A percentile compares a stretch with the other conserved stretches of the same genome.
Conservation (phyloP, 306 rosid species). For the Cucumis hystrix region DNA sequence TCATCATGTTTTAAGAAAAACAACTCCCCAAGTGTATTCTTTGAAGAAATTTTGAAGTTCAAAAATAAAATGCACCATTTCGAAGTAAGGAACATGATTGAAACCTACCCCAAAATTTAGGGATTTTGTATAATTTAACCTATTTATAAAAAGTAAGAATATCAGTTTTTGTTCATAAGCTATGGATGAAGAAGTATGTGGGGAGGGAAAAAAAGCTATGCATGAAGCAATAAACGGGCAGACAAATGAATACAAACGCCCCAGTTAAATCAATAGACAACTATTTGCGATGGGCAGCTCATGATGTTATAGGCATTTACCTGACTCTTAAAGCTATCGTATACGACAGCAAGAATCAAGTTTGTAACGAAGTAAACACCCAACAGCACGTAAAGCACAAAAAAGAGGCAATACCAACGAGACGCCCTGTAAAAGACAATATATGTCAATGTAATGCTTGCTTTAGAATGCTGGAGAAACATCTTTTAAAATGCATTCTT, state of each 20-base stretch:
- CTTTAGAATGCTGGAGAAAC: background rate
- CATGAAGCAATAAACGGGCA: slow-evolving; percentile 8
- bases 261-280: background rate
- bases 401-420: slow-evolving; percentile 77
- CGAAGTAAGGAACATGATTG: too few species aligned
- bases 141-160: background rate
- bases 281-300: background rate
- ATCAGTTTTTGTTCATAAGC: background rate
- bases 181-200: background rate
- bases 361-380: slow-evolving; percentile 95
- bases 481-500: background rate
- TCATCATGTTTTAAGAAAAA: background rate
- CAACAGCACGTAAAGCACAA: slow-evolving; percentile 70
- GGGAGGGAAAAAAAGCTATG: background rate
- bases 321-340: slow-evolving; percentile 88
- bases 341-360: slow-evolving; percentile 93
- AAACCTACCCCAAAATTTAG: background rate
- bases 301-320: slow-evolving; percentile 22
- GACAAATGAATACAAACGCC: background rate
- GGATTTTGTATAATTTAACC: background rate
- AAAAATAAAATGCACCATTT: too few species aligned
- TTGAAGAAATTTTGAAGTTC: too few species aligned
- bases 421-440: slow-evolving; percentile 56
- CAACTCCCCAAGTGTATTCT: too few species aligned
- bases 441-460: slow-evolving; percentile 9